phyloP scores from a whole-genome alignment of 176 grass and related monocot genomes.

The Carex scoparia region DNA sequence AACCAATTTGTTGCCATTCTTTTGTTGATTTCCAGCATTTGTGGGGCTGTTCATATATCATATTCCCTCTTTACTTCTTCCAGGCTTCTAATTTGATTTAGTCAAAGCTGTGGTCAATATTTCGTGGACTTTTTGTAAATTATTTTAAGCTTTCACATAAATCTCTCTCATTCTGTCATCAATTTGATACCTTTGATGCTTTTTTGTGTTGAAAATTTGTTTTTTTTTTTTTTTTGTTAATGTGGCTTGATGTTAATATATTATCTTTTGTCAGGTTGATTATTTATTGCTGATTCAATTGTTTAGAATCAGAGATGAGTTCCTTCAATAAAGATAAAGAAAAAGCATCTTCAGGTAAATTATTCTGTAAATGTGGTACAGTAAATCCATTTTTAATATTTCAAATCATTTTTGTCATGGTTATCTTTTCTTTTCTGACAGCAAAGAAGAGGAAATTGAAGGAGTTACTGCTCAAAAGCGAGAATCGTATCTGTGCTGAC shows the following conservation, averaged over 20 bases:
- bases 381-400: not conserved
- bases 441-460: conserved; percentile 53
- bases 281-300: not conserved
- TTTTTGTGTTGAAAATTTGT: not conserved
- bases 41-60: not conserved
- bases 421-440: conserved; percentile 21
- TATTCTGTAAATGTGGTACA: not conserved
- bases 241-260: not conserved
- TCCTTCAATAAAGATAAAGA: conserved; percentile 11
- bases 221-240: not conserved
- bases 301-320: not conserved
- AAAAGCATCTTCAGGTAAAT: conserved; percentile 11
- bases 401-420: not conserved
- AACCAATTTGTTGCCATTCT: not conserved
- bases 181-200: not conserved
- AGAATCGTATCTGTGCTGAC: conserved; percentile 74
- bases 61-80: not conserved
- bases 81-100: not conserved
- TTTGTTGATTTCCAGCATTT: not conserved
- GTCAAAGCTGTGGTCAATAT: not conserved
- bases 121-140: not conserved
- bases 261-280: not conserved
- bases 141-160: not conserved
- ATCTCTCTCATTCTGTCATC: not conserved
- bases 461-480: conserved; percentile 50